Evolutionary conservation across 768 basidiomycete species (phyloP).

Genomic region (Termitomyces sp.): DNA sequence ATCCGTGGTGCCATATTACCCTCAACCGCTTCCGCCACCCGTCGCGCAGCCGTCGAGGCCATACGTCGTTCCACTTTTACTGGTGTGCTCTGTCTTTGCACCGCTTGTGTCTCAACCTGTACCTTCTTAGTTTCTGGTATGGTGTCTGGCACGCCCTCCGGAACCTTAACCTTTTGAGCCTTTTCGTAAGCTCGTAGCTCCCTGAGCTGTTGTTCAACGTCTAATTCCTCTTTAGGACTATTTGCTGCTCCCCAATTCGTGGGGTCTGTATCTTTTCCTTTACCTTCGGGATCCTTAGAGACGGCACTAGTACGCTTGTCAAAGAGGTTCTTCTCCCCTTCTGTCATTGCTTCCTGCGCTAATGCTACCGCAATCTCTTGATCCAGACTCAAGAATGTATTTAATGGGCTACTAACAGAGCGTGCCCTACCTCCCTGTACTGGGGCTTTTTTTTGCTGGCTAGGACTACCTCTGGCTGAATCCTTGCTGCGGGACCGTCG

Average conservation of each 20-base stretch:
- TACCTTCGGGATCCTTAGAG: accelerated
- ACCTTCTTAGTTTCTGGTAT: no score
- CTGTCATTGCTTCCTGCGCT: neutral
- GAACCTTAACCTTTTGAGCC: neutral
- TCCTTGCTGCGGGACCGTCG: no score
- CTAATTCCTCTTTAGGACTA: neutral
- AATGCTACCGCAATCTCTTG: neutral
- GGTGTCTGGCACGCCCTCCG: neutral
- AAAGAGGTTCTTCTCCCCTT: neutral
- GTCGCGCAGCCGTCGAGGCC: accelerated
- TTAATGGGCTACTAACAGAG: neutral
- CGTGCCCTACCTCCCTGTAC: accelerated
- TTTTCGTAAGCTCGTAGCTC: neutral
- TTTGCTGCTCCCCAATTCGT: neutral
- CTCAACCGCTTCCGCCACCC: neutral
- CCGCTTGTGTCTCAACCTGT: no score
- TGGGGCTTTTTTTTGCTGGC: no score
- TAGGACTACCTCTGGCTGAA: neutral
- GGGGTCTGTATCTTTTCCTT: neutral
- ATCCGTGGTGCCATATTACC: accelerated
- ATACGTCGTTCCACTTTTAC: neutral
- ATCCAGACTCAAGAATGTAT: neutral
- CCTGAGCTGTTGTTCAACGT: neutral
- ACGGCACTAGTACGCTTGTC: accelerated
- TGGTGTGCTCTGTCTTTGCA: no score